Evolutionary conservation across 2,329 filamentous ascomycete genomes (phyloP), one percentile per base, ranked within the genome.

Genomic region (Colletotrichum aenigma): DNA sequence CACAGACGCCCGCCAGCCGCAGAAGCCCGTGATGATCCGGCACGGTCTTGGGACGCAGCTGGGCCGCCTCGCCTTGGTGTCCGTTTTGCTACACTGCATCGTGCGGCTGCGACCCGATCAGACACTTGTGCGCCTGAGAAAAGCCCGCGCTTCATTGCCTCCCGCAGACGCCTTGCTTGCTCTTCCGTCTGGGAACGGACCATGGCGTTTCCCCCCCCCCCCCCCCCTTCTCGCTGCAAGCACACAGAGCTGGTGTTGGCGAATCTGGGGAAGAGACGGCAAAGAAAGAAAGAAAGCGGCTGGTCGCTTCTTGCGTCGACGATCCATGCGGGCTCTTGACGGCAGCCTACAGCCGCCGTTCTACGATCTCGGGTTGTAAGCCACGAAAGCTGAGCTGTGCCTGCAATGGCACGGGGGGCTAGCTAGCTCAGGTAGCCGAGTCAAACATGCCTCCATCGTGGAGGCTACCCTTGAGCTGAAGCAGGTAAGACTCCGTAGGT

Each of bases 301-400:
- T 26, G 18, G 18, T 43, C 34, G 64, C 38, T 38, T 66, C 30
- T 36, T 70, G 71, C 71, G 66, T 74, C 60, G 71, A 55, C 36
- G 72, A 74, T 71, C 67, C 30, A 74, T 71, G 72, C 72, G 67
- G 72, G 38, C 28, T 34, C 13, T 48, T 48, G 66, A 61, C 36
- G 66, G 34, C 28, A 64, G 3, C 3, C 52, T 62, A 16, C 38
- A 73, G 26, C 65, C 58, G 30, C 26, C 0, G 26, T 13, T 30
- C 58, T 30, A 15, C 58, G 58, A 61, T 61, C 58, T 61, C 58
- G 58, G 28, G 58, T 34, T 60, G 58, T 13, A 34, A 30, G 55
- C 24, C 24, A 30, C 58, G 16, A 18, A 30, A 61, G 26, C 24
- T 34, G n/a, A 43, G 38, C 38, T 43, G 18, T 43, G 38, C 38